phyloP scores from a whole-genome alignment of 2,329 filamentous ascomycete genomes.

The Orbilia blumenaviensis region DNA sequence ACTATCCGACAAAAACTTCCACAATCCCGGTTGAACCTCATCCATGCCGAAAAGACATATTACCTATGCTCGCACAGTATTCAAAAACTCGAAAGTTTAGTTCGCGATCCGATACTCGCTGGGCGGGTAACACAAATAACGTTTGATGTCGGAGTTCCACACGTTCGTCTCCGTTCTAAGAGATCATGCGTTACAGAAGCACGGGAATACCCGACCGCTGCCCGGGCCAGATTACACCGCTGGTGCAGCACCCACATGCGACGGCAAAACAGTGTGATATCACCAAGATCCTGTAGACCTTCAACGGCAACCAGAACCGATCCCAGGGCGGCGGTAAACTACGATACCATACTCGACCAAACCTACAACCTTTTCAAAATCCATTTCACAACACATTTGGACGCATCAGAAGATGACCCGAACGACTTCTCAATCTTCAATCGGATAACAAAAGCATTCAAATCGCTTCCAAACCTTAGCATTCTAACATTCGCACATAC shows the following conservation, averaged over 20 bases:
- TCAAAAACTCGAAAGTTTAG: constrained; percentile 30
- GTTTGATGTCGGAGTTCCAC: constrained; percentile 31
- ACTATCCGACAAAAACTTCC: constrained; percentile 22
- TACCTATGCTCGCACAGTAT: constrained; percentile 42
- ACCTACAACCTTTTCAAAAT: constrained; percentile 29
- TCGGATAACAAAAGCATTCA: constrained; percentile 18
- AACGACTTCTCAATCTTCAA: constrained; percentile 25
- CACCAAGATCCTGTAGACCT: neutral
- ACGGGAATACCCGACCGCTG: constrained; percentile 16
- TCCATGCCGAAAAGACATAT: constrained; percentile 44
- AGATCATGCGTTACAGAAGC: constrained; percentile 29
- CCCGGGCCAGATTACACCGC: constrained; percentile 5
- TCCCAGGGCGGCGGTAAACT: neutral
- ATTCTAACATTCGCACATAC: constrained; percentile 37
- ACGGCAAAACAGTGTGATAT: constrained; percentile 9
- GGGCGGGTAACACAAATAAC: constrained; percentile 35
- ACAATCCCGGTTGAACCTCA: constrained; percentile 17
- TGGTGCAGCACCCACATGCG: constrained; percentile 34
- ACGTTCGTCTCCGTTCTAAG: constrained; percentile 25
- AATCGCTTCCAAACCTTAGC: constrained; percentile 4
- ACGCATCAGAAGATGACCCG: neutral
- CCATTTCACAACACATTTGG: constrained; percentile 4
- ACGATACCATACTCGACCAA: constrained; percentile 11
- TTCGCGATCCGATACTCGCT: constrained; percentile 13
- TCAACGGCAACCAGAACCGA: neutral